Base-by-base conservation (phyloP, 352 stramenopile genomes). In the Globisporangium carolinianum region DNA sequence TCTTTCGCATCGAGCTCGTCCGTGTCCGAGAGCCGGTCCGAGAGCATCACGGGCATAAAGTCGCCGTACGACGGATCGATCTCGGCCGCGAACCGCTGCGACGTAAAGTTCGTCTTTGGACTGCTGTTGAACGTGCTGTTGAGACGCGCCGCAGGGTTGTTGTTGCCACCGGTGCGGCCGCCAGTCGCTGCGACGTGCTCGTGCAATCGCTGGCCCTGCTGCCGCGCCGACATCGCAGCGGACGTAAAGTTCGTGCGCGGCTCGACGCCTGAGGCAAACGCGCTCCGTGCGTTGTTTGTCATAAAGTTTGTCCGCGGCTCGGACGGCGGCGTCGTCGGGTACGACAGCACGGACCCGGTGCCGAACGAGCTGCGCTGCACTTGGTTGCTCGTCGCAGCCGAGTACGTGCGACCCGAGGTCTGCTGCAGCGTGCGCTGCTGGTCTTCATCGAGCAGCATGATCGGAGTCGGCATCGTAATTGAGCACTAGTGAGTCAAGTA, bases 41-140 rank as follows among this genome's bases (percentile, higher is more conserved):
- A 53, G 24, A 53, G 32, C 48, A 53, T 53, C 48, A 38, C 11
- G 2, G 48, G 48, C 48, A 38, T 53, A 24, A 38, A 53, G n/a
- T 53, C 48, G 32, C 17, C 17, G 24, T 53, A 53, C 10, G 48
- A 41, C 48, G 48, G 48, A 24, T 53, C 48, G 36, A 53, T 18
- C 24, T 53, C 48, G 6, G 48, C 18, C 39, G 48, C 35, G 24
- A 42, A 37, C 24, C 48, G 48, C 6, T 53, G 48, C 32, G 48
- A 42, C 48, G 48, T 53, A 12, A 53, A 53, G 48, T 53, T 39
- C 9, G 48, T 53, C 48, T 53, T 53, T 4, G 48, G 48, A 9
- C 45, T 48, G 48, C 48, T 53, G 18, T 17, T 53, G 18, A 75
- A 55, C n/a, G 61, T 72, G 47, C 39, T 59, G 47, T 74, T 76